Percentiles rank a stretch among this genome's conserved stretches.
Evolutionary conservation across 2,329 filamentous ascomycete genomes (phyloP).

Genomic region (Aspergillus chevalieri): DNA sequence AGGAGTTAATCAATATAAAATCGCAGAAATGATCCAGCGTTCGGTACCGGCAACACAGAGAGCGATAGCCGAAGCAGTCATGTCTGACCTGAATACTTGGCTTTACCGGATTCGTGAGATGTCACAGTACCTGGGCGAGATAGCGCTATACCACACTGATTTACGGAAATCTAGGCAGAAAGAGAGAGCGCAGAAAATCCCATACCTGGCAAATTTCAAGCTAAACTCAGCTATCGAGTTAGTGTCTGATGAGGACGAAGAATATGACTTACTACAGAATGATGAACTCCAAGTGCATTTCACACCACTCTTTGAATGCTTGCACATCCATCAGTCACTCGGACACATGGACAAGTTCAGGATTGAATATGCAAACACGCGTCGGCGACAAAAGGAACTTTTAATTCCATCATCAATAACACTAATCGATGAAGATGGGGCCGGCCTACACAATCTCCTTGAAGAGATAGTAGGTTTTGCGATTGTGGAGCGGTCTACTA

Average conservation of each 20-base stretch:
- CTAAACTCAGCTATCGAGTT: conserved; percentile 94
- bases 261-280: conserved; percentile 92
- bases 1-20: conserved; percentile 88
- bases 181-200: conserved; percentile 69
- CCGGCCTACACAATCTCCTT: conserved; percentile 78
- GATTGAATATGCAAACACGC: conserved; percentile 83
- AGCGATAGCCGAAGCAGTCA: conserved; percentile 90
- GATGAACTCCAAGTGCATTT: conserved; percentile 95
- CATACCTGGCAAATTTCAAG: conserved; percentile 75
- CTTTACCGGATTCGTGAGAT: conserved; percentile 90
- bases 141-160: conserved; percentile 94
- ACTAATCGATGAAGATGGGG: conserved; percentile 74
- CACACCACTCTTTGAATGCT: conserved; percentile 83
- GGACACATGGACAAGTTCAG: conserved; percentile 89
- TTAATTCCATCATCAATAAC: conserved; percentile 71
- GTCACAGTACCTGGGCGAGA: conserved; percentile 90
- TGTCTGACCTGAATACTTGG: conserved; percentile 96
- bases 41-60: conserved; percentile 90
- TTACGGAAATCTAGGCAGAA: conserved; percentile 76
- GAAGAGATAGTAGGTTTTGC: conserved; percentile 95
- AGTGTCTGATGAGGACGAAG: conserved; percentile 89
- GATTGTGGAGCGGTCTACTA: conserved; percentile 90
- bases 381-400: conserved; percentile 85
- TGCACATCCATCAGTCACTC: conserved; percentile 93
- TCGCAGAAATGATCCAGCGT: conserved; percentile 91